Evolutionary conservation across 2,329 filamentous ascomycete species (phyloP).

Genomic region (Geoglossum cookeanum): DNA sequence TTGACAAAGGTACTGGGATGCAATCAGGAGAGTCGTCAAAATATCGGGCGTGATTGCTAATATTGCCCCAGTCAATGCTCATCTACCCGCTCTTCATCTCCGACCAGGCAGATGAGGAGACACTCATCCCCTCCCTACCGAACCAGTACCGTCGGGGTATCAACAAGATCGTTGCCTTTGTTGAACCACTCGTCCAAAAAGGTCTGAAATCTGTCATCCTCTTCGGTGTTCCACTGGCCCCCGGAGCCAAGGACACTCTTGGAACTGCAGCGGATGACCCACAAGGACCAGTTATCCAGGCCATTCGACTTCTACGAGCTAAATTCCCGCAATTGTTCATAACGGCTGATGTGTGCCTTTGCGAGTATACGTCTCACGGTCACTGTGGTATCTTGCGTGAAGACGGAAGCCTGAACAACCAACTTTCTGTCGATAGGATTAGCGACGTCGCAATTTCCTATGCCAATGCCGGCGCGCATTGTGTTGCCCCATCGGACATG

Average conservation of each 20-base stretch:
- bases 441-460: constrained; percentile 97
- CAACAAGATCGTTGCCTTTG: constrained; percentile 67
- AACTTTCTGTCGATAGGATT: constrained; percentile 80
- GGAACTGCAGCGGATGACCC: constrained; percentile 89
- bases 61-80: constrained; percentile 60
- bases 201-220: constrained; percentile 85
- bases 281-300: constrained; percentile 72
- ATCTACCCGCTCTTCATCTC: constrained; percentile 96
- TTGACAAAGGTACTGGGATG: constrained; percentile 54
- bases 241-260: constrained; percentile 70
- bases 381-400: constrained; percentile 93
- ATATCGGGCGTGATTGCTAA: not conserved
- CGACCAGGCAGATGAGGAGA: constrained; percentile 83
- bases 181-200: constrained; percentile 72
- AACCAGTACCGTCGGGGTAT: constrained; percentile 77
- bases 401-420: constrained; percentile 84
- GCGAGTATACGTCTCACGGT: constrained; percentile 95
- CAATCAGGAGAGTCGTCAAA: not conserved
- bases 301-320: constrained; percentile 66
- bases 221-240: constrained; percentile 76
- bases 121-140: constrained; percentile 72
- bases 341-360: constrained; percentile 82
- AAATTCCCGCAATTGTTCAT: constrained; percentile 85
- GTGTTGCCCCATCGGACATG: constrained; percentile 95
- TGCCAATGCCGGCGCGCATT: constrained; percentile 87